Percentiles rank a stretch among this genome's conserved stretches.
These are phyloP conservation scores for Arxiozyma telluris DNA, from an alignment of 1,139 yeast species.

Conservation along the genomic window DNA sequence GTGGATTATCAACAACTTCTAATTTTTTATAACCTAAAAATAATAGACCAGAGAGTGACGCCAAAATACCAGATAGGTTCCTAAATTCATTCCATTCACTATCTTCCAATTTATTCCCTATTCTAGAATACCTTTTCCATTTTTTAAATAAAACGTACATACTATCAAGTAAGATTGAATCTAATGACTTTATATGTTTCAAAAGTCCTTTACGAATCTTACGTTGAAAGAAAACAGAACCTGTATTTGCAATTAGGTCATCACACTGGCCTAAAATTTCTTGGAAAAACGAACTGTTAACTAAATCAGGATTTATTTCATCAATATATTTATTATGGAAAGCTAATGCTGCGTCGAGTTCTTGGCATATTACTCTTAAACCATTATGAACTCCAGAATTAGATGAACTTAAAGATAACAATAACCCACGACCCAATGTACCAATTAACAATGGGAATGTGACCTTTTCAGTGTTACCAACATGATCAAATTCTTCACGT, in stretches of 20 bases:
- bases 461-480: slow-evolving; percentile 14
- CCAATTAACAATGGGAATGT: slow-evolving; percentile 22
- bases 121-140: slow-evolving; percentile 37
- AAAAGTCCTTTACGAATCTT: slow-evolving; percentile 48
- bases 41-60: slow-evolving; percentile 51
- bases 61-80: slow-evolving; percentile 54
- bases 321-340: slow-evolving; percentile 14
- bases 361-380: slow-evolving; percentile 12
- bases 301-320: slow-evolving; percentile 12
- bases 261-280: slow-evolving; percentile 45
- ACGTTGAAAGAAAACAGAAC: slow-evolving; percentile 69
- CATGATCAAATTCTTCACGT: slow-evolving; percentile 8
- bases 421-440: slow-evolving; percentile 22
- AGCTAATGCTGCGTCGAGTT: slow-evolving; percentile 10
- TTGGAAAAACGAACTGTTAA: slow-evolving; percentile 40
- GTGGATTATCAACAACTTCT: slow-evolving; percentile 13
- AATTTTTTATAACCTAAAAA: slow-evolving; percentile 31
- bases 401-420: slow-evolving; percentile 20
- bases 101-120: slow-evolving; percentile 18
- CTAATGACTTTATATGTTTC: slow-evolving; percentile 46
- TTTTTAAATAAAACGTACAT: slow-evolving; percentile 54
- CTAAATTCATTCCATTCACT: slow-evolving; percentile 38
- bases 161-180: slow-evolving; percentile 49
- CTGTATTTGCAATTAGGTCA: slow-evolving; percentile 46
- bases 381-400: slow-evolving; percentile 15